Conservation (phyloP, 2,329 filamentous ascomycete species). For the Alternaria triticina region DNA sequence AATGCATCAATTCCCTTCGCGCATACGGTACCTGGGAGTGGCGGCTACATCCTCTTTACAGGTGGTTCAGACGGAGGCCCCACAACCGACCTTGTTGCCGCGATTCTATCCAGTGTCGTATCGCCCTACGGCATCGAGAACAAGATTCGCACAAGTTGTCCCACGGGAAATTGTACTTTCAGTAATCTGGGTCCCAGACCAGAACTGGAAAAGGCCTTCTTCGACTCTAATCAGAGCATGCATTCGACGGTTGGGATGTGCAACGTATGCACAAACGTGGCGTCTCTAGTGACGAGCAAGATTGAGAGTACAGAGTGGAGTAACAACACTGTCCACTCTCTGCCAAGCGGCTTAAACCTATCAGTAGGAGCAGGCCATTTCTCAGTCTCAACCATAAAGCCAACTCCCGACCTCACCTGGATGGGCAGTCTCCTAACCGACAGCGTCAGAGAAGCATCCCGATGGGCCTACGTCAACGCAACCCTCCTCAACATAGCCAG, state of each 20-base stretch:
- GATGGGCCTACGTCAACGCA: slow-evolving; percentile 1
- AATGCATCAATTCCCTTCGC: background rate
- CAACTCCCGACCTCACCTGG: background rate
- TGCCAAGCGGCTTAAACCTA: background rate
- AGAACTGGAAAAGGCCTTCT: background rate
- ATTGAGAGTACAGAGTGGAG: background rate
- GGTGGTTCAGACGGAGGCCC: background rate
- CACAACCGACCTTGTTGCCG: background rate
- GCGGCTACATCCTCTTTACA: background rate
- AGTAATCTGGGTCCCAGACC: background rate
- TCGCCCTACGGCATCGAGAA: background rate
- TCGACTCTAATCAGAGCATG: background rate
- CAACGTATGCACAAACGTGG: background rate
- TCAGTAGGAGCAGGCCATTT: background rate
- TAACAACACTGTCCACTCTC: background rate
- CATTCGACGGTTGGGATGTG: background rate
- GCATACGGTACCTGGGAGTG: background rate
- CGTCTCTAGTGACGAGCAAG: background rate
- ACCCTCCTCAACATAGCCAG: background rate
- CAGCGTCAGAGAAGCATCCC: background rate
- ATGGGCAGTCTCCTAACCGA: background rate
- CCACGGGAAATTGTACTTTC: background rate
- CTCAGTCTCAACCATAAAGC: background rate
- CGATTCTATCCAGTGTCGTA: background rate
- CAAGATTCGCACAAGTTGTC: background rate